A percentile compares a stretch with the other conserved stretches of the same genome.
Conservation (phyloP, 2,329 filamentous ascomycete species). For the Exophiala aquamarina region DNA sequence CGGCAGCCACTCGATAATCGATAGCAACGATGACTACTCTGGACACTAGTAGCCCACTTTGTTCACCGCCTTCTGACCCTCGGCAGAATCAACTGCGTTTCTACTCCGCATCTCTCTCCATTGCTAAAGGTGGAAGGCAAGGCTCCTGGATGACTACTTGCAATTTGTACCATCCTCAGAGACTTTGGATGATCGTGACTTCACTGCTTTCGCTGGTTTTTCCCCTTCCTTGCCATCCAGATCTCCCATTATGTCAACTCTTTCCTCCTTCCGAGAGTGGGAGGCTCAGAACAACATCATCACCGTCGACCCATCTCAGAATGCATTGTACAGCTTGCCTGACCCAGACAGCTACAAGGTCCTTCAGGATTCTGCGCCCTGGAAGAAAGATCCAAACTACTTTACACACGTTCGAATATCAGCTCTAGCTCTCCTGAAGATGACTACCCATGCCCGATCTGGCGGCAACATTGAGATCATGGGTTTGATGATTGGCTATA, state of each 20-base stretch:
- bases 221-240: background rate
- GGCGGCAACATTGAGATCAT: conserved; percentile 92
- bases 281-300: conserved; percentile 85
- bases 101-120: background rate
- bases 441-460: conserved; percentile 98
- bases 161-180: too few relatives aligned
- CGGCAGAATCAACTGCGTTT: conserved; percentile 18
- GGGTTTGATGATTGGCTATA: conserved; percentile 97
- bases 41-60: too few relatives aligned
- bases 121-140: too few relatives aligned
- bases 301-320: conserved; percentile 80
- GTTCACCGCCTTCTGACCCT: conserved; percentile 2
- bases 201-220: too few relatives aligned
- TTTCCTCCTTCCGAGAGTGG: conserved; percentile 26
- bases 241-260: conserved; percentile 33
- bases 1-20: too few relatives aligned
- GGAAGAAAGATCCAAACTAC: conserved; percentile 76
- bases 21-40: too few relatives aligned
- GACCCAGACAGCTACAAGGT: conserved; percentile 67
- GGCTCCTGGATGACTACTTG: too few relatives aligned
- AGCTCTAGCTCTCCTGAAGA: conserved; percentile 91
- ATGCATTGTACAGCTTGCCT: conserved; percentile 83
- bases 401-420: conserved; percentile 95
- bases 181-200: too few relatives aligned
- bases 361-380: conserved; percentile 64